These are phyloP conservation scores for Mucor ambiguus DNA, from an alignment of 371 early-diverging fungal genomes.

Conservation along the genomic window DNA sequence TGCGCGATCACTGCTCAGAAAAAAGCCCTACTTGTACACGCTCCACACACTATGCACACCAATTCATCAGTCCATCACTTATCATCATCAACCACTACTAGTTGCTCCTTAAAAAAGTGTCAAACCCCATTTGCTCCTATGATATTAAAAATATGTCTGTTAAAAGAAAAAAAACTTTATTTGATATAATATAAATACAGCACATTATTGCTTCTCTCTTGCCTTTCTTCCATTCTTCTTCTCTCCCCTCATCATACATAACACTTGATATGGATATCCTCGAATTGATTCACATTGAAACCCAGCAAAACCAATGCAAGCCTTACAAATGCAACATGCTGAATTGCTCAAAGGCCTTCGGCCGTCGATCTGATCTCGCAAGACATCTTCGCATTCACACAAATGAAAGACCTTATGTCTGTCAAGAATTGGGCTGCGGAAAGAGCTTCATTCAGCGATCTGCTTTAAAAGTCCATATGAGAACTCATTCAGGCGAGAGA, in stretches of 20 bases:
- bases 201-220: neutral
- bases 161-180: neutral
- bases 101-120: conserved; percentile 14
- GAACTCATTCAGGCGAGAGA: conserved; percentile 76
- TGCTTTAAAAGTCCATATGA: conserved; percentile 71
- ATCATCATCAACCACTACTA: neutral
- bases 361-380: conserved; percentile 65
- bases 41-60: neutral
- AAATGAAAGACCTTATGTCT: conserved; percentile 66
- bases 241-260: neutral
- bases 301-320: conserved; percentile 25
- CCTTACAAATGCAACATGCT: conserved; percentile 59
- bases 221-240: neutral
- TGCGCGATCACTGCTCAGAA: neutral
- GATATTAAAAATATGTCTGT: conserved; percentile 21
- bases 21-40: neutral
- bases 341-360: conserved; percentile 63
- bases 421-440: conserved; percentile 59
- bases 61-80: neutral
- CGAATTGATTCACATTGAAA: conserved; percentile 55
- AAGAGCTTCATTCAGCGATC: conserved; percentile 77
- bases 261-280: conserved; percentile 50
- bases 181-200: conserved; percentile 12
- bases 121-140: conserved; percentile 19
- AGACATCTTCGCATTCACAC: conserved; percentile 75